These are phyloP conservation scores for Borovskyia barvae DNA, from an alignment of 208 protist genomes.

Conservation along the genomic window DNA sequence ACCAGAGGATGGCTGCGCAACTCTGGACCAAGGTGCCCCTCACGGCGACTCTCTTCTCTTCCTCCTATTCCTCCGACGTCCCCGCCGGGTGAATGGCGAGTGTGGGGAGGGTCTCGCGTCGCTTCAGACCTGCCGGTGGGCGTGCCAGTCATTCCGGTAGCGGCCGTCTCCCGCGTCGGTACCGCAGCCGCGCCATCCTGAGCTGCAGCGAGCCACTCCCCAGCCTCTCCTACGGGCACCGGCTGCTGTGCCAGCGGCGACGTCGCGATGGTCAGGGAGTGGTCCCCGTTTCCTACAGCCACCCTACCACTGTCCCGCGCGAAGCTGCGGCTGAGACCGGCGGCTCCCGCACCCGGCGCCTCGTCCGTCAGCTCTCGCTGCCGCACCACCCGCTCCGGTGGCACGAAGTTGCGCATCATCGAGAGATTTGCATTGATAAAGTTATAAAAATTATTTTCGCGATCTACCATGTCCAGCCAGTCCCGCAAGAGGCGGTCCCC, in stretches of 20 bases:
- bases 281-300: neutral
- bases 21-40: neutral
- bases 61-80: too few species aligned
- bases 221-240: neutral
- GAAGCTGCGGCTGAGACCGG: neutral
- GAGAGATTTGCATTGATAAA: conserved; percentile 41
- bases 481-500: conserved; percentile 27
- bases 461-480: conserved; percentile 31
- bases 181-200: neutral
- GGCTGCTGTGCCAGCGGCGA: neutral
- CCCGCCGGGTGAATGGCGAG: neutral
- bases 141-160: too few species aligned
- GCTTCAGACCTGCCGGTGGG: too few species aligned
- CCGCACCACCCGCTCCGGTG: conserved; percentile 33
- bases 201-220: too few species aligned
- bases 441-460: conserved; percentile 45
- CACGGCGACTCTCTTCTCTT: neutral
- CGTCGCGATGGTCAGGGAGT: neutral
- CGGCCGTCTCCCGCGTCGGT: neutral
- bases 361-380: conserved; percentile 10
- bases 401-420: conserved; percentile 35
- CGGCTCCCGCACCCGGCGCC: neutral
- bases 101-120: too few species aligned
- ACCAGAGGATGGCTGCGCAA: conserved; percentile 9
- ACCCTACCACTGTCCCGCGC: neutral